phyloP scores from a whole-genome alignment of 1,284 basidiomycete genomes.

The Sanghuangporus baumii region DNA sequence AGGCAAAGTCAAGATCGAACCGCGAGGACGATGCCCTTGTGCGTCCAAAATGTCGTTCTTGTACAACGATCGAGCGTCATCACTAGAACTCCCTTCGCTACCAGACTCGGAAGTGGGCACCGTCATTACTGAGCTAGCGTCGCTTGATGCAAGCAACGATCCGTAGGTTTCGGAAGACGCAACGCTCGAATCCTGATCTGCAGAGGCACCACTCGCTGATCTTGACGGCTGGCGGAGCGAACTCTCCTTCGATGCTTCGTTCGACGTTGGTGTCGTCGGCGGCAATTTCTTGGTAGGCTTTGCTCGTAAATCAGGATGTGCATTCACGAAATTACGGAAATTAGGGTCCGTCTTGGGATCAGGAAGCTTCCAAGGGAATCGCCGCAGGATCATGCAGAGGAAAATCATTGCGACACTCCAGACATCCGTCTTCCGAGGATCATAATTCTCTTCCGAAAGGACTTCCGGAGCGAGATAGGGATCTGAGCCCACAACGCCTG shows the following conservation, averaged over 20 bases:
- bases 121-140: conserved; percentile 16
- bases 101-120: conserved; percentile 13
- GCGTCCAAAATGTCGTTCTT: conserved; percentile 21
- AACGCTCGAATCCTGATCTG: conserved; percentile 10
- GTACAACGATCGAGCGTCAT: conserved; percentile 16
- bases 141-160: conserved; percentile 15
- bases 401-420: conserved; percentile 99
- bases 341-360: conserved; percentile 91
- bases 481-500: conserved; percentile 94
- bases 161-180: conserved; percentile 12
- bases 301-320: conserved; percentile 81
- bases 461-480: conserved; percentile 99
- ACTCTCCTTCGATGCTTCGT: conserved; percentile 1
- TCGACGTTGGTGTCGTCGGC: not conserved
- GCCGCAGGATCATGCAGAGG: conserved; percentile 95
- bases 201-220: conserved; percentile 12
- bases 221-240: conserved; percentile 9
- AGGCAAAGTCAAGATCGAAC: conserved; percentile 32
- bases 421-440: conserved; percentile 96
- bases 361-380: conserved; percentile 99
- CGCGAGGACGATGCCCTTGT: conserved; percentile 22
- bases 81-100: not conserved
- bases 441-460: conserved; percentile 75
- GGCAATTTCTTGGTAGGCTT: conserved; percentile 34
- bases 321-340: conserved; percentile 88